phyloP scores from a whole-genome alignment of 2,329 filamentous ascomycete species.

The Cladophialophora bantiana region DNA sequence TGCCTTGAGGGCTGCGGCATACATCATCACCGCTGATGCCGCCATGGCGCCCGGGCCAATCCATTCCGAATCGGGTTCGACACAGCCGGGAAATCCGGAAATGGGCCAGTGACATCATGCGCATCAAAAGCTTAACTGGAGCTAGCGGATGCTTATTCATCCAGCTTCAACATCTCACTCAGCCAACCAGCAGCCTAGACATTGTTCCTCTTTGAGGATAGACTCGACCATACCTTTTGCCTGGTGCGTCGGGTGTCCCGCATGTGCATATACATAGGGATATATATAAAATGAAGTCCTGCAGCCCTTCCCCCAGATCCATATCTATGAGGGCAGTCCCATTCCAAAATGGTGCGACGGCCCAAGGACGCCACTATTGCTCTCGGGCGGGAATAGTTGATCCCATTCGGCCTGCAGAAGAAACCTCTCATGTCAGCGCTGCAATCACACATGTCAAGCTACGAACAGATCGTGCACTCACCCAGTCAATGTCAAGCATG shows the following conservation, averaged over 20 bases:
- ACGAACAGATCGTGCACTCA: constrained; percentile 50
- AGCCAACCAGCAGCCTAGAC: constrained; percentile 16
- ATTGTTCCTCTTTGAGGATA: constrained; percentile 13
- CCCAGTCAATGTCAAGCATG: constrained; percentile 70
- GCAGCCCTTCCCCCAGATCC: not conserved
- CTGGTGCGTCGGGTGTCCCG: not conserved
- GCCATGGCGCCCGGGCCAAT: not conserved
- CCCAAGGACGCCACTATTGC: constrained; percentile 60
- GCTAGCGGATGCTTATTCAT: constrained; percentile 22
- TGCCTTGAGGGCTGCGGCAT: not conserved
- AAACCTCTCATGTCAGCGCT: constrained; percentile 2
- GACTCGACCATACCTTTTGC: not conserved
- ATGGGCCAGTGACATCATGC: constrained; percentile 25
- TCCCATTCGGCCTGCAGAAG: constrained; percentile 46
- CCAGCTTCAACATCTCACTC: constrained; percentile 12
- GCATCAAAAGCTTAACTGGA: constrained; percentile 11
- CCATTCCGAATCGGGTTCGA: not conserved
- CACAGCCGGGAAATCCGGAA: constrained; percentile 15
- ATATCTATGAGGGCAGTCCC: constrained; percentile 8
- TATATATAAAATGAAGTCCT: not conserved
- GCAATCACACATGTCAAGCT: not conserved
- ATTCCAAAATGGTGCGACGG: constrained; percentile 36
- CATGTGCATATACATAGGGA: not conserved
- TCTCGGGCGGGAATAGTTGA: constrained; percentile 48
- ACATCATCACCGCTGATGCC: not conserved